Conservation (phyloP, 2,329 filamentous ascomycete genomes). For the Aspergillus sp. region DNA sequence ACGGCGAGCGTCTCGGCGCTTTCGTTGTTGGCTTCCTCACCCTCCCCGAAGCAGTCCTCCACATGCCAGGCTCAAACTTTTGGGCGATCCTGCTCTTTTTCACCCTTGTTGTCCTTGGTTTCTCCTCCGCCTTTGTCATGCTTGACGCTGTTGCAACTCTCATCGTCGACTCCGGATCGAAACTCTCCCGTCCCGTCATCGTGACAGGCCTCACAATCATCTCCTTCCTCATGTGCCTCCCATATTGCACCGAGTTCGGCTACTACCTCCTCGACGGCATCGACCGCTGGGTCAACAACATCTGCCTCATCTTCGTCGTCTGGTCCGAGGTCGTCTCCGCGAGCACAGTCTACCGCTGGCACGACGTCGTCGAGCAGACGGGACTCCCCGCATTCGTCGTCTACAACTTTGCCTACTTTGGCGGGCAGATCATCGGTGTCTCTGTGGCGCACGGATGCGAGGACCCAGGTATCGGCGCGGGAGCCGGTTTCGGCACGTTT, state of each 20-base stretch:
- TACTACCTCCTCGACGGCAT: constrained; percentile 61
- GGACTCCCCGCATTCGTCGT: constrained; percentile 52
- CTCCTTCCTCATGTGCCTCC: constrained; percentile 60
- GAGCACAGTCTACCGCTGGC: constrained; percentile 61
- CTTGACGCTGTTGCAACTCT: constrained; percentile 61
- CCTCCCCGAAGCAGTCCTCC: constrained; percentile 58
- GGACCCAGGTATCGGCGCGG: constrained; percentile 52
- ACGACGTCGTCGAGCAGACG: constrained; percentile 56
- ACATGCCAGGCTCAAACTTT: constrained; percentile 63
- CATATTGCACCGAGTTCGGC: constrained; percentile 63
- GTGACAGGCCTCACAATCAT: constrained; percentile 55
- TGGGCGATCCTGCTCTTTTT: constrained; percentile 65
- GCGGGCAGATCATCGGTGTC: constrained; percentile 58
- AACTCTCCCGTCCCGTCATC: constrained; percentile 52
- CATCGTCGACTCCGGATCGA: constrained; percentile 57
- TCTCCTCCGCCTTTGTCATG: constrained; percentile 64
- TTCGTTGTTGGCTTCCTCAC: constrained; percentile 65
- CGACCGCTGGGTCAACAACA: constrained; percentile 62
- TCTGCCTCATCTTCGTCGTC: constrained; percentile 62
- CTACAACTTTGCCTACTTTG: constrained; percentile 61
- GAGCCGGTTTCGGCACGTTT: constrained; percentile 59
- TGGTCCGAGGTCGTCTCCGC: constrained; percentile 59
- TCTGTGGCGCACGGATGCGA: constrained; percentile 51
- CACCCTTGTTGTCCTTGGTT: constrained; percentile 62
- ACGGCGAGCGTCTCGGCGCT: constrained; percentile 51